phyloP scores from a whole-genome alignment of 768 basidiomycete genomes.

The Hydnomerulius pinastri region DNA sequence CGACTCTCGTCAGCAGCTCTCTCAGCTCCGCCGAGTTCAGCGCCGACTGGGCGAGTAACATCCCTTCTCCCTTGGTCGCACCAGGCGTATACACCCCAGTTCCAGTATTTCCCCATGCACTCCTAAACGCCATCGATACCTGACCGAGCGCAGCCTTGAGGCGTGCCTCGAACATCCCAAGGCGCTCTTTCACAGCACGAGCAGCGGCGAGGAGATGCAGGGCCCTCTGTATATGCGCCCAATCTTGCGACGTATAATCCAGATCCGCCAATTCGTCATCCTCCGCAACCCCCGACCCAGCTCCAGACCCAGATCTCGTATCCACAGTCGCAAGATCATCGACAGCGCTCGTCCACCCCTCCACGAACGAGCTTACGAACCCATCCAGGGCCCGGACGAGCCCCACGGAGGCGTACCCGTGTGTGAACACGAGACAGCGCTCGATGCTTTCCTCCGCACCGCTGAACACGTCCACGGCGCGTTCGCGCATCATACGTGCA shows the following conservation, averaged over 20 bases:
- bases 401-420: constrained; percentile 81
- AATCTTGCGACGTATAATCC: constrained; percentile 89
- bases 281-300: constrained; percentile 27
- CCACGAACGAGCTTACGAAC: constrained; percentile 71
- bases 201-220: constrained; percentile 85
- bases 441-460: constrained; percentile 78
- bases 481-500: constrained; percentile 72
- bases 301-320: constrained; percentile 30
- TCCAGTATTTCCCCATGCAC: constrained; percentile 52
- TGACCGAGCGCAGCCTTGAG: constrained; percentile 60
- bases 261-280: constrained; percentile 72
- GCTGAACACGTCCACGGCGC: constrained; percentile 71
- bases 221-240: constrained; percentile 81
- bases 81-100: constrained; percentile 55
- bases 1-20: constrained; percentile 34
- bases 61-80: constrained; percentile 65
- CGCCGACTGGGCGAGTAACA: constrained; percentile 78
- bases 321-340: constrained; percentile 35
- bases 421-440: constrained; percentile 79
- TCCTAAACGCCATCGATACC: constrained; percentile 58
- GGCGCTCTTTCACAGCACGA: constrained; percentile 67
- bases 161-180: constrained; percentile 69
- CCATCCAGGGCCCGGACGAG: constrained; percentile 75
- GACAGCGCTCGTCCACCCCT: constrained; percentile 58
- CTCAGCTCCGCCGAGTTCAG: constrained; percentile 79